Conservation (phyloP, 805 yeast species). For the Cyberlindnera samutprakarnensis region DNA sequence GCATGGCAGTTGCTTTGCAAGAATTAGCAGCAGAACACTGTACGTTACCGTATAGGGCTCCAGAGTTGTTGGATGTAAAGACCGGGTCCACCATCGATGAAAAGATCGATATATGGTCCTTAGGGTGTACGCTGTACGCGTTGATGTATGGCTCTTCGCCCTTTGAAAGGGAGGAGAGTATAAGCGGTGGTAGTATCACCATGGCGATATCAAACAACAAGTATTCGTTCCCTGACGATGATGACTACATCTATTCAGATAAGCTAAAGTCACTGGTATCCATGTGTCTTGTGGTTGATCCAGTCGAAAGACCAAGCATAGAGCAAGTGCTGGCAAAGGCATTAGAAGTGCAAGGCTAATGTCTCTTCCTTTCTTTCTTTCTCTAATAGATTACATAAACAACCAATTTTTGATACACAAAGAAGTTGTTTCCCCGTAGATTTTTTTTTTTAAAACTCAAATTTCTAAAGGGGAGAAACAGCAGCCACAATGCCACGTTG, state of each 20-base stretch:
- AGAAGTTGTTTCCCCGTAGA: too few species aligned
- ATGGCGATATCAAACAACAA: constrained; percentile 62
- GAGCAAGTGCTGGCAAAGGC: constrained; percentile 50
- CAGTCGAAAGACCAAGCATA: constrained; percentile 53
- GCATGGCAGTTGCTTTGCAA: constrained; percentile 67
- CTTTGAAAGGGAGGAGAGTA: constrained; percentile 74
- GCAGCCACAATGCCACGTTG: too few species aligned
- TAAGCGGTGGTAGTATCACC: constrained; percentile 74
- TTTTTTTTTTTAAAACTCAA: too few species aligned
- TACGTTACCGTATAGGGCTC: constrained; percentile 83
- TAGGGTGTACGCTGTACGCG: constrained; percentile 79
- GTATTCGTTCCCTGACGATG: constrained; percentile 28
- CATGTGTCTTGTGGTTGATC: constrained; percentile 56
- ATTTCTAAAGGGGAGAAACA: too few species aligned
- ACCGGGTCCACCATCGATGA: constrained; percentile 62
- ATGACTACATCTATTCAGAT: constrained; percentile 35
- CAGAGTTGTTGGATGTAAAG: constrained; percentile 76
- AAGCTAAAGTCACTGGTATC: constrained; percentile 49
- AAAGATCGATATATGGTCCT: constrained; percentile 82
- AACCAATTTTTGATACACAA: too few species aligned
- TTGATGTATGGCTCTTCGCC: constrained; percentile 78
- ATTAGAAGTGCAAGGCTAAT: constrained; percentile 29
- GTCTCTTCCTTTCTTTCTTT: too few species aligned
- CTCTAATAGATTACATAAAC: too few species aligned
- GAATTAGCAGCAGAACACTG: constrained; percentile 82